phyloP scores from a whole-genome alignment of 305 asterid species.

The Fraxinus dipetala region DNA sequence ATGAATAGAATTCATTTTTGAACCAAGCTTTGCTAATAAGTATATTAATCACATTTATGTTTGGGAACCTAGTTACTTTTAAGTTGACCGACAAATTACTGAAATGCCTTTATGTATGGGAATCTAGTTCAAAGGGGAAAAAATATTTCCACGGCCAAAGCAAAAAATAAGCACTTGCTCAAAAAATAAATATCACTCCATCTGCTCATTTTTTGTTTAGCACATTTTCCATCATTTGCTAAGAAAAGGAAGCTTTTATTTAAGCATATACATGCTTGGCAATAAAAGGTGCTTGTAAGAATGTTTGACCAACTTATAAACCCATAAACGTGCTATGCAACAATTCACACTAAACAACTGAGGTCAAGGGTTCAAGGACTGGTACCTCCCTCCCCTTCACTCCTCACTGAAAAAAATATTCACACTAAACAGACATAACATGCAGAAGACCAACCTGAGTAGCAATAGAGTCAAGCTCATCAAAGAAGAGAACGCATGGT shows the following conservation, averaged over 20 bases:
- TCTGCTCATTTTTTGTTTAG: not conserved
- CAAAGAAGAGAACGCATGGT: slow-evolving; percentile 27
- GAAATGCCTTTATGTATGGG: not conserved
- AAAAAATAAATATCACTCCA: not conserved
- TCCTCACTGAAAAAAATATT: not conserved
- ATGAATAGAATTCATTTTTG: not conserved
- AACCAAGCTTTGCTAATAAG: not conserved
- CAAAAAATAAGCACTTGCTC: not conserved
- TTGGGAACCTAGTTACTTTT: not conserved
- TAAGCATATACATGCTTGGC: not conserved
- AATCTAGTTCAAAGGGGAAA: not conserved
- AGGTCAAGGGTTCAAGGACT: not conserved
- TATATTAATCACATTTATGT: not conserved
- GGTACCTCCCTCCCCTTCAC: not conserved
- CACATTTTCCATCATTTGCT: not conserved
- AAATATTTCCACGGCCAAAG: not conserved
- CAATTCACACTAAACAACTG: not conserved
- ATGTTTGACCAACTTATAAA: not conserved
- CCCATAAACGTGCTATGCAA: not conserved
- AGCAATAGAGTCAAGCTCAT: slow-evolving; percentile 24
- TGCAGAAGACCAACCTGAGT: not conserved
- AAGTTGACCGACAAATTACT: not conserved
- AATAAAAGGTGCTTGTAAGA: not conserved
- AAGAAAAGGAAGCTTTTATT: not conserved
- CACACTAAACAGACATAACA: not conserved